Base-by-base conservation (phyloP, 352 stramenopile genomes). In the Globisporangium rhizosaccharum region DNA sequence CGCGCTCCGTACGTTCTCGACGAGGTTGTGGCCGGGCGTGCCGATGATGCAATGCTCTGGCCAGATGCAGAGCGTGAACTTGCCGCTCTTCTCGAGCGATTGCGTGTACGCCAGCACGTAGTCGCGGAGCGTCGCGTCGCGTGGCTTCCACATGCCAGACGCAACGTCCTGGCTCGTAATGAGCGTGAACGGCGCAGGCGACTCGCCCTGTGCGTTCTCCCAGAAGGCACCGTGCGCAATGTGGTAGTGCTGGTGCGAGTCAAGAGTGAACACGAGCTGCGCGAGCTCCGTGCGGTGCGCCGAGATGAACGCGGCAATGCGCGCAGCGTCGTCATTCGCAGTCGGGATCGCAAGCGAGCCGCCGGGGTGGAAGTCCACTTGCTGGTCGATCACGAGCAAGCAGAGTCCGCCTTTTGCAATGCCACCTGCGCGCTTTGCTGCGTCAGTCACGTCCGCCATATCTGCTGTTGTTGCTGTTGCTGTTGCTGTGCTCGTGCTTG, bases 21-120 rank as follows among this genome's bases (percentile, higher is more conserved):
- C 90, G 2, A 99, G 77, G 45, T 81, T 86, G 71, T 99, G 93
- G 28, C 93, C 93, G 3, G 66, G 63, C 8, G 88, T 92, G 42
- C 95, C 95, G 53, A 98, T 90, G 37, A 99, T 70, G 76, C 96
- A 99, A 71, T 99, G 96, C 68, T 98, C 96, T 11, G 96, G 96
- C 96, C 96, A 99, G 62, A 99, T 97, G 61, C 78, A 97, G 3
- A 98, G 71, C 62, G 73, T 82, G 65, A 98, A 98, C 57, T 89
- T 90, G 41, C 85, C 85, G 53, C 81, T 88, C 33, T 71, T 57
- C 67, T 98, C 92, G 25, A 98, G 75, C 56, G 78, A 67, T 44
- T 70, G 70, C 4, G 88, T 96, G 83, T 99, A 98, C 51, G 82
- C 77, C n/a, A 94, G 70, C 57, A 83, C 88, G 57, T 98, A 96